These are phyloP conservation scores for Colletotrichum tanaceti DNA, from an alignment of 2,329 filamentous ascomycete species.

Conservation along the genomic window DNA sequence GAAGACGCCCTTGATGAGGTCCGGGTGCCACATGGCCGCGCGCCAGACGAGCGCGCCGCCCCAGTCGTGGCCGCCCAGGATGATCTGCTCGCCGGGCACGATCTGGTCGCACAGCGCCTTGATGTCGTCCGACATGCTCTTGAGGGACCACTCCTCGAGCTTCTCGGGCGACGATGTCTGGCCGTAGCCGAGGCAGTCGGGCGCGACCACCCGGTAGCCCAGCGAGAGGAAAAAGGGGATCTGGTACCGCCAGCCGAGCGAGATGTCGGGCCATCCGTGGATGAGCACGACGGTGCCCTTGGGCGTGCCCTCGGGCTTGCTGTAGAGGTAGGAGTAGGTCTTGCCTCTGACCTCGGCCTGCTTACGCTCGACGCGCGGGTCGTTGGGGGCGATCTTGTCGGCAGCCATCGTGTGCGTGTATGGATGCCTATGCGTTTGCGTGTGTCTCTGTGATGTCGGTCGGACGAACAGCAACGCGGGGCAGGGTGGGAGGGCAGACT, in stretches of 20 bases:
- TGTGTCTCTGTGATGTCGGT: neutral
- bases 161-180: constrained; percentile 76
- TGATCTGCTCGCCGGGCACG: constrained; percentile 64
- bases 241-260: constrained; percentile 89
- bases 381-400: constrained; percentile 74
- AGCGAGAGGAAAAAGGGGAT: constrained; percentile 79
- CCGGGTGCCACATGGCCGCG: constrained; percentile 77
- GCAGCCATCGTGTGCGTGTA: constrained; percentile 56
- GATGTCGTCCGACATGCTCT: constrained; percentile 79
- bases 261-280: constrained; percentile 86
- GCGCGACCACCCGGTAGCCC: constrained; percentile 82
- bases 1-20: constrained; percentile 80
- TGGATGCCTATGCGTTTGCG: constrained; percentile 21
- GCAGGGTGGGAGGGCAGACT: neutral
- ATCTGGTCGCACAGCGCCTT: constrained; percentile 73
- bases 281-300: constrained; percentile 63
- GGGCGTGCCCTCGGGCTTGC: constrained; percentile 57
- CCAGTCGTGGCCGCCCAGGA: constrained; percentile 95
- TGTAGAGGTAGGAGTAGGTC: constrained; percentile 75
- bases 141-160: constrained; percentile 66
- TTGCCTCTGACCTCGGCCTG: constrained; percentile 73
- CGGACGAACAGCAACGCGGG: neutral
- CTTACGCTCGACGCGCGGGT: constrained; percentile 74
- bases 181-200: constrained; percentile 89
- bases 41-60: constrained; percentile 84